Evolutionary conservation across 768 basidiomycete species (phyloP).

Genomic region (Hemileccinum rubropunctum): DNA sequence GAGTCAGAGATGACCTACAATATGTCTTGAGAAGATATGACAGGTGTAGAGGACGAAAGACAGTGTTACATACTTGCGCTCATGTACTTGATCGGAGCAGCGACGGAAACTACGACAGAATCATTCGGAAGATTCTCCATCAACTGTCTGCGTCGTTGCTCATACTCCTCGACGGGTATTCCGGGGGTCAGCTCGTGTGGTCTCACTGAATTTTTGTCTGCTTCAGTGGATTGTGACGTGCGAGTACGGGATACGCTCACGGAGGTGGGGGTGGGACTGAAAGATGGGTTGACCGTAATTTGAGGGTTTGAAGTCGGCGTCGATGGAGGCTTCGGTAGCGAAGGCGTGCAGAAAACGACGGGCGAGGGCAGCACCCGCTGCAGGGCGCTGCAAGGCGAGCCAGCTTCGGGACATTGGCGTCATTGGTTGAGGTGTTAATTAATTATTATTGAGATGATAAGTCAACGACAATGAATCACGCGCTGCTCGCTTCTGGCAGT

Average conservation of each 20-base stretch:
- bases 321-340: slow-evolving; percentile 32
- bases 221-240: slow-evolving; percentile 4
- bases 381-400: slow-evolving; percentile 11
- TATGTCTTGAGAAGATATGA: slow-evolving; percentile 47
- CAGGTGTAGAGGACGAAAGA: slow-evolving; percentile 7
- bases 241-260: slow-evolving; percentile 36
- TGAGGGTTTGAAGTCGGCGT: slow-evolving; percentile 58
- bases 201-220: slow-evolving; percentile 38
- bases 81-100: slow-evolving; percentile 85
- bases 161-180: slow-evolving; percentile 76
- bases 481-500: slow-evolving; percentile 1
- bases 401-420: slow-evolving; percentile 21
- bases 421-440: slow-evolving; percentile 2
- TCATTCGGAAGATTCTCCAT: slow-evolving; percentile 74
- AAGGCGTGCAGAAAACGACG: slow-evolving; percentile 21
- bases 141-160: slow-evolving; percentile 59
- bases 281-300: slow-evolving; percentile 76
- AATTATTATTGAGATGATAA: not conserved
- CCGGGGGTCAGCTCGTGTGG: slow-evolving; percentile 78
- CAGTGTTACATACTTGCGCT: slow-evolving; percentile 58
- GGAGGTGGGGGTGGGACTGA: slow-evolving; percentile 79
- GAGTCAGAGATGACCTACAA: slow-evolving; percentile 53
- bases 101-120: slow-evolving; percentile 71
- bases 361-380: not conserved
- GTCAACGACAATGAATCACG: slow-evolving; percentile 17